Conservation (phyloP, 164 flowering plant species). For the Sextonia rubra region DNA sequence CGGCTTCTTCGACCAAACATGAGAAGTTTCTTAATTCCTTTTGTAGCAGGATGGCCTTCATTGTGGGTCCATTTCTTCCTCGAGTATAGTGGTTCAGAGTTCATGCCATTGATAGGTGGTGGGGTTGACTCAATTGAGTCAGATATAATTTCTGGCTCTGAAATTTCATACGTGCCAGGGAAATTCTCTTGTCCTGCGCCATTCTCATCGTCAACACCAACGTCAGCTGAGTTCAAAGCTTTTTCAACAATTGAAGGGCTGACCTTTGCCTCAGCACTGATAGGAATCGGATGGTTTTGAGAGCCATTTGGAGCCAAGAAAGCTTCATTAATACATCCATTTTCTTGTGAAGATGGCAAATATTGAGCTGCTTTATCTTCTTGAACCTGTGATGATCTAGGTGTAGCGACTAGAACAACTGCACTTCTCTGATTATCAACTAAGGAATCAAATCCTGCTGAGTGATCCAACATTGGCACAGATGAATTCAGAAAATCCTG, state of each 20-base stretch:
- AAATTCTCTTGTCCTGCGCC: constrained; percentile 16
- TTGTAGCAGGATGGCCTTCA: constrained; percentile 46
- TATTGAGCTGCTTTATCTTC: constrained; percentile 16
- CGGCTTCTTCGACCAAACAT: constrained; percentile 56
- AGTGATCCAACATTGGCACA: constrained; percentile 5
- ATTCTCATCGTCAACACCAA: constrained; percentile 16
- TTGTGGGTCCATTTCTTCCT: constrained; percentile 68
- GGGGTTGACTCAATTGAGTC: constrained; percentile 35
- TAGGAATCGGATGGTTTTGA: background rate
- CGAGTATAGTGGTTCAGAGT: constrained; percentile 33
- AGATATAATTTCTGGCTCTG: constrained; percentile 1
- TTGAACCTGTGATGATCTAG: constrained; percentile 4
- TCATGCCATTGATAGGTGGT: constrained; percentile 28
- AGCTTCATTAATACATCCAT: constrained; percentile 10
- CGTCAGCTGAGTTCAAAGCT: constrained; percentile 14
- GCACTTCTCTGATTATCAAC: constrained; percentile 12
- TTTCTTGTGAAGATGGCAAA: constrained; percentile 1
- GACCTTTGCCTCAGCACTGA: constrained; percentile 14
- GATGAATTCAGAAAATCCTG: constrained; percentile 6
- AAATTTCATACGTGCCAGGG: constrained; percentile 21
- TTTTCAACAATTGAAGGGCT: constrained; percentile 16
- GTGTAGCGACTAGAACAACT: background rate
- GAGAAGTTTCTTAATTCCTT: constrained; percentile 74
- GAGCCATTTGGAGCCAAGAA: background rate
- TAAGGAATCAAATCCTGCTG: constrained; percentile 7